Conservation (phyloP, 192 early-diverging fungal species). For the Coemansia furcata region DNA sequence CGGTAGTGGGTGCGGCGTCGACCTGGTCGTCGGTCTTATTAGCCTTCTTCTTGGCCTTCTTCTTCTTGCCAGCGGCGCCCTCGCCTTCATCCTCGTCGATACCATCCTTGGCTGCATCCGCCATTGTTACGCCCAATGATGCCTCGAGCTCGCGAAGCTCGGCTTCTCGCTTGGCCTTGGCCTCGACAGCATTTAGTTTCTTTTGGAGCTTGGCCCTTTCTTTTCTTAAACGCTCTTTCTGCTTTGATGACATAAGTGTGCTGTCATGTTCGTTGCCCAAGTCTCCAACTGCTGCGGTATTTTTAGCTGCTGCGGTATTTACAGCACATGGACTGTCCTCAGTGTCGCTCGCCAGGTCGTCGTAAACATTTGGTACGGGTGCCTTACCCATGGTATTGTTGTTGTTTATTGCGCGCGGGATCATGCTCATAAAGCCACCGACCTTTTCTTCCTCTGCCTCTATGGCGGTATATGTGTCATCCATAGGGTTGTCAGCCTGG, state of each 20-base stretch:
- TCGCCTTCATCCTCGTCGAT: constrained; percentile 11
- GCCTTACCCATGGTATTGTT: constrained; percentile 12
- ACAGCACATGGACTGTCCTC: not conserved
- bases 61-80: constrained; percentile 41
- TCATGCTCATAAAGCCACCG: constrained; percentile 17
- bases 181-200: constrained; percentile 45
- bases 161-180: constrained; percentile 47
- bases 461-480: constrained; percentile 23
- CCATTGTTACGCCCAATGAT: constrained; percentile 17
- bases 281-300: constrained; percentile 20
- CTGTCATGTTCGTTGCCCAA: constrained; percentile 48
- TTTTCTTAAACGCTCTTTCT: constrained; percentile 57
- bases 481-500: constrained; percentile 27
- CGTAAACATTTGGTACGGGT: not conserved
- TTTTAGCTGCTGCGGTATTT: too few relatives aligned
- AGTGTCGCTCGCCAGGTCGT: not conserved
- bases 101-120: constrained; percentile 15
- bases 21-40: constrained; percentile 55
- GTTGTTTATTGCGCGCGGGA: constrained; percentile 30
- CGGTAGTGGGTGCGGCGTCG: constrained; percentile 15
- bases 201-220: constrained; percentile 42
- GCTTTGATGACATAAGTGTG: constrained; percentile 53
- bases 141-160: constrained; percentile 28
- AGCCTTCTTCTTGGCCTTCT: constrained; percentile 57
- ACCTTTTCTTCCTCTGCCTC: constrained; percentile 14